Conservation (phyloP, 2,329 filamentous ascomycete species). For the Cordyceps militaris region DNA sequence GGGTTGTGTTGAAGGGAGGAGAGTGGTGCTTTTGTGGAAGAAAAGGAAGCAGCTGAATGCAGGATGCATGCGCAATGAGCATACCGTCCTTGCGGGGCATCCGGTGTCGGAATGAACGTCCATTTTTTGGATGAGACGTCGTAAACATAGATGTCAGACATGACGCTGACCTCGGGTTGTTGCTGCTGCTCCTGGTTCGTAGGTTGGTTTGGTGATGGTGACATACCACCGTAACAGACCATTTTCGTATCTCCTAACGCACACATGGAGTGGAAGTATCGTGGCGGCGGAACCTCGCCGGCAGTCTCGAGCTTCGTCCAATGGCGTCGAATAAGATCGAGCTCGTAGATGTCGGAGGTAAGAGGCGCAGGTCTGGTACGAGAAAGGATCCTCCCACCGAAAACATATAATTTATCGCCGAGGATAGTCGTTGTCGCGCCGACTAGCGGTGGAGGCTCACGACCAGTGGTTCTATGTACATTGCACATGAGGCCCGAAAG, state of each 20-base stretch:
- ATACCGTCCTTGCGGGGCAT: slow-evolving; percentile 87
- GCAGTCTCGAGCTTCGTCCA: slow-evolving; percentile 84
- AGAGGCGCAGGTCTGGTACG: slow-evolving; percentile 71
- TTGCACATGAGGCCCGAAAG: slow-evolving; percentile 63
- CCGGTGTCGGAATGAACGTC: slow-evolving; percentile 74
- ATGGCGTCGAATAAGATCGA: slow-evolving; percentile 84
- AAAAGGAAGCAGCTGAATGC: slow-evolving; percentile 79
- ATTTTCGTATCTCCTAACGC: slow-evolving; percentile 89
- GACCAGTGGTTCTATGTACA: slow-evolving; percentile 78
- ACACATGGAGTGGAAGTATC: slow-evolving; percentile 97
- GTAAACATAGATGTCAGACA: slow-evolving; percentile 97
- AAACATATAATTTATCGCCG: slow-evolving; percentile 94
- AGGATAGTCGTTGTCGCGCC: slow-evolving; percentile 92
- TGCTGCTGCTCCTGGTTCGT: slow-evolving; percentile 43
- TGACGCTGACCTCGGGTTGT: slow-evolving; percentile 84
- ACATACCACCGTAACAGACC: slow-evolving; percentile 98
- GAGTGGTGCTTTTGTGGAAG: slow-evolving; percentile 73
- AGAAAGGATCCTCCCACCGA: slow-evolving; percentile 84
- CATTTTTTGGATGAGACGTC: slow-evolving; percentile 77
- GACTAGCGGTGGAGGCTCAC: slow-evolving; percentile 83
- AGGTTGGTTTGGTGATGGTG: slow-evolving; percentile 56
- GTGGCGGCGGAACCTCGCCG: slow-evolving; percentile 80
- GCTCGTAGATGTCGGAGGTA: slow-evolving; percentile 85
- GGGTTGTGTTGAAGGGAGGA: slow-evolving; percentile 89
- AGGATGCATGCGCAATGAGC: slow-evolving; percentile 93